Evolutionary conservation across 2,329 filamentous ascomycete genomes (phyloP).

Genomic region (Fusarium hainanense): DNA sequence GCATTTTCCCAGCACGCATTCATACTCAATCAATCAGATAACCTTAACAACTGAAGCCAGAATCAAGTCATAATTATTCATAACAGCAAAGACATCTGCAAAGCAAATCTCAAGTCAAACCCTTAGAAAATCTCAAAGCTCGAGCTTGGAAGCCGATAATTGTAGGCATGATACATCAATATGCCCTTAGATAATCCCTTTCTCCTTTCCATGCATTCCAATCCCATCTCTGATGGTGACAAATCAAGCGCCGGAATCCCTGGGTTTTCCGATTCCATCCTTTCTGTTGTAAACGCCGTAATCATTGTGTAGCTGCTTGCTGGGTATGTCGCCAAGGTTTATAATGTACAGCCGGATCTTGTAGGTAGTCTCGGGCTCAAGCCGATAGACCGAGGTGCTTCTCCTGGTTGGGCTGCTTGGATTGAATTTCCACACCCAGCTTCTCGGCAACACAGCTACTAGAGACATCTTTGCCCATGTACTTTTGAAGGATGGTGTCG

Average conservation of each 20-base stretch:
- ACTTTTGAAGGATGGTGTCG: conserved; percentile 78
- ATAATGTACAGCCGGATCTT: conserved; percentile 43
- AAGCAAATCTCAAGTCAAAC: conserved; percentile 12
- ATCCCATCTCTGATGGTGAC: conserved; percentile 13
- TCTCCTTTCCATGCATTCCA: conserved; percentile 36
- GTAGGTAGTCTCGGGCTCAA: conserved; percentile 21
- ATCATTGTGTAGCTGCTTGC: conserved; percentile 39
- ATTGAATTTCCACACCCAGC: conserved; percentile 70
- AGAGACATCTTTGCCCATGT: conserved; percentile 60
- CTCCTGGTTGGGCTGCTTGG: conserved; percentile 38
- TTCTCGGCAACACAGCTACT: conserved; percentile 50
- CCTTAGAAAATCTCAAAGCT: conserved; percentile 12
- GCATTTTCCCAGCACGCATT: neutral
- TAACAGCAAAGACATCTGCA: conserved; percentile 16
- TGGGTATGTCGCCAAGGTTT: conserved; percentile 31
- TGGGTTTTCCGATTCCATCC: conserved; percentile 42
- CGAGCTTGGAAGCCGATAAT: conserved; percentile 5
- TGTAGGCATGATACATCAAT: conserved; percentile 1
- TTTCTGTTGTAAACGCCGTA: conserved; percentile 46
- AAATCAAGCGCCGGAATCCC: conserved; percentile 34
- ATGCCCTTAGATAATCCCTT: conserved; percentile 18
- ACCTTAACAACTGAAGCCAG: conserved; percentile 11
- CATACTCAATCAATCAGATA: neutral
- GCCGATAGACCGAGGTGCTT: conserved; percentile 34
- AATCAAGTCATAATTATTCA: conserved; percentile 37